A percentile compares a stretch with the other conserved stretches of the same genome.
These are phyloP conservation scores for Exophiala mesophila DNA, from an alignment of 2,329 filamentous ascomycete genomes.

Conservation along the genomic window DNA sequence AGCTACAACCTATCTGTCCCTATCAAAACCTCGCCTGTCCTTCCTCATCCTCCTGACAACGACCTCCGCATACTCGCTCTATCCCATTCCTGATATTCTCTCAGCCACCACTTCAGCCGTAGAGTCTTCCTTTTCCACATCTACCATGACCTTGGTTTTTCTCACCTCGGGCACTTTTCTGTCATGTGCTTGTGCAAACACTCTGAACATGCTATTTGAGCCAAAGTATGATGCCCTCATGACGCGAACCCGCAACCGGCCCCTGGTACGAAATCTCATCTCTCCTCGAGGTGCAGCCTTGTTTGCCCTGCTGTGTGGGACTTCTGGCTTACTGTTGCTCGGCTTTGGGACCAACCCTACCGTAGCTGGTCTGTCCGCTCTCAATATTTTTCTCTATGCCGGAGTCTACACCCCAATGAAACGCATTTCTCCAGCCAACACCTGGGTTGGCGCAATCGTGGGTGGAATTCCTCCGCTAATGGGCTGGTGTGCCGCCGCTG, in stretches of 20 bases:
- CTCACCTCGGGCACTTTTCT: conserved; percentile 84
- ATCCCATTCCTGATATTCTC: conserved; percentile 84
- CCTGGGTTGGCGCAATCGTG: conserved; percentile 89
- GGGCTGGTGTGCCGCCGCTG: conserved; percentile 95
- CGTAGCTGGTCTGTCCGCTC: conserved; percentile 74
- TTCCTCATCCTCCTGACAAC: conserved; percentile 87
- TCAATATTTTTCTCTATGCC: conserved; percentile 86
- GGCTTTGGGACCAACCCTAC: conserved; percentile 93
- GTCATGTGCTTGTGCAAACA: conserved; percentile 85
- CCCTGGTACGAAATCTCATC: conserved; percentile 77
- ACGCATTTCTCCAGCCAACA: conserved; percentile 78
- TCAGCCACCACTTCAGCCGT: conserved; percentile 65
- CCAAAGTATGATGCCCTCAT: conserved; percentile 85
- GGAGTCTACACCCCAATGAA: conserved; percentile 92
- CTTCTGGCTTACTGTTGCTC: conserved; percentile 64
- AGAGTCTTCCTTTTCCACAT: conserved; percentile 69
- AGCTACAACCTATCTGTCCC: conserved; percentile 75
- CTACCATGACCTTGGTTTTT: conserved; percentile 85
- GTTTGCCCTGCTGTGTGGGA: conserved; percentile 72
- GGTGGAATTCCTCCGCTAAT: conserved; percentile 93
- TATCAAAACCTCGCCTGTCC: conserved; percentile 92
- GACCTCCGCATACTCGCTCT: conserved; percentile 86
- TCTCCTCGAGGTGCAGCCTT: conserved; percentile 64
- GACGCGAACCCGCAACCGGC: conserved; percentile 85
- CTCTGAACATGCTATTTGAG: conserved; percentile 97